phyloP scores from a whole-genome alignment of 2,329 filamentous ascomycete genomes.

The Ophiostoma piceae region DNA sequence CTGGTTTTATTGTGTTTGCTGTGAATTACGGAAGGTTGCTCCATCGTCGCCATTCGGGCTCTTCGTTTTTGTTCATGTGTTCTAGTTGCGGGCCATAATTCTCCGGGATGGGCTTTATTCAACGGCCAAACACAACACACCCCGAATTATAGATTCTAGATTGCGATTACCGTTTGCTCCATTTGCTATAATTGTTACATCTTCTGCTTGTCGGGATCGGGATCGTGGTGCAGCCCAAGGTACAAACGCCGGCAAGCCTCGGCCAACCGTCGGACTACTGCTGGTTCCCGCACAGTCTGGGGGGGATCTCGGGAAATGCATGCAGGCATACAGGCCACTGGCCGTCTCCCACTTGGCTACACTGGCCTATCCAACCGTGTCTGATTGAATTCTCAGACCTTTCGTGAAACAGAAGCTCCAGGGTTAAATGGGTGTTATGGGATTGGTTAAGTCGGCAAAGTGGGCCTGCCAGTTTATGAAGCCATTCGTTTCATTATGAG shows the following conservation, averaged over 20 bases:
- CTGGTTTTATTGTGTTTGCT: neutral
- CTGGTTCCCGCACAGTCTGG: conserved; percentile 1
- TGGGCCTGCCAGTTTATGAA: neutral
- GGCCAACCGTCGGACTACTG: neutral
- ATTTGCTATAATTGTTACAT: neutral
- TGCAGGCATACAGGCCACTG: neutral
- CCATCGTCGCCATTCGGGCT: neutral
- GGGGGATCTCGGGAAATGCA: neutral
- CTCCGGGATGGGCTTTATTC: neutral
- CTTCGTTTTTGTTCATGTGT: neutral
- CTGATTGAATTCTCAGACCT: neutral
- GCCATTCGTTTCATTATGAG: neutral
- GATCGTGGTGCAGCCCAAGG: neutral
- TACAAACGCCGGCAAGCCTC: neutral
- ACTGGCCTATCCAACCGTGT: neutral
- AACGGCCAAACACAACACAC: neutral
- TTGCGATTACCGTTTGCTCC: neutral
- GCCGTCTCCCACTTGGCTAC: no score
- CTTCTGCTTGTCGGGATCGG: neutral
- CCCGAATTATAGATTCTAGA: neutral
- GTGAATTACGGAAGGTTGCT: neutral
- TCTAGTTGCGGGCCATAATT: no score
- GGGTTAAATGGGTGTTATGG: neutral
- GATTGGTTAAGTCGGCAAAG: neutral
- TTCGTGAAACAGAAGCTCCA: neutral